Evolutionary conservation across 148 eudicot species (phyloP), one percentile per base, ranked within the genome.

Genomic region (Cornus florida): DNA sequence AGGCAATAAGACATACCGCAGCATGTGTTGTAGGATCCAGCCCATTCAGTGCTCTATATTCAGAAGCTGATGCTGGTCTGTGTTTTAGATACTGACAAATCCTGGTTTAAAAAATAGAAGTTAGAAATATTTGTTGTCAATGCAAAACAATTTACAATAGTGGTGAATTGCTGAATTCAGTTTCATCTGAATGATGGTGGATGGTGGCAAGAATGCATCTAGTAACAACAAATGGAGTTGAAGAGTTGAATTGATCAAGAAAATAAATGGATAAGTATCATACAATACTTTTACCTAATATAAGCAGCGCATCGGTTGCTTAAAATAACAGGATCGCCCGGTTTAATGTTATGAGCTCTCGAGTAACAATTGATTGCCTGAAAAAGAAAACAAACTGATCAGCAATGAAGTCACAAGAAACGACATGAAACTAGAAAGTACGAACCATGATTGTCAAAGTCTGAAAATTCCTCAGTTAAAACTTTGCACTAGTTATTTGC

Each of bases 301-400:
- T 97, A 94, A 11, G 99, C 91, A 84, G 91, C 87, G 87, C 94
- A 90, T 87, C 99, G 85, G 83, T 97, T 97, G 87, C 97, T 89
- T 67, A 97, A 87, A 76, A 97, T 91, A 77, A 88, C 81, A 48
- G 98, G 89, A 87, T 97, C 94, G 78, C 79, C 83, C 8, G 95
- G 94, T 79, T 92, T 97, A 56, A 90, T 82, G 71, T 81, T 82
- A 83, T 86, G 88, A 81, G 99, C 99, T 82, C 88, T 91, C 24
- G 99, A 89, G 83, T 94, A 97, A 80, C 81, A 90, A 75, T 73
- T 88, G 70, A 94, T 86, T 33, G 99, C 99, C 99, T 97, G 86
- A 75, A 76, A 8, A 78, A 78, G 23, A 75, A 76, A 64, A 16
- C 60, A 35, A 71, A 43, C 28, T 46, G 33, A 78, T 67, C 74